Evolutionary conservation across 148 eudicot genomes (phyloP).

Genomic region (Suaeda aralocaspica): DNA sequence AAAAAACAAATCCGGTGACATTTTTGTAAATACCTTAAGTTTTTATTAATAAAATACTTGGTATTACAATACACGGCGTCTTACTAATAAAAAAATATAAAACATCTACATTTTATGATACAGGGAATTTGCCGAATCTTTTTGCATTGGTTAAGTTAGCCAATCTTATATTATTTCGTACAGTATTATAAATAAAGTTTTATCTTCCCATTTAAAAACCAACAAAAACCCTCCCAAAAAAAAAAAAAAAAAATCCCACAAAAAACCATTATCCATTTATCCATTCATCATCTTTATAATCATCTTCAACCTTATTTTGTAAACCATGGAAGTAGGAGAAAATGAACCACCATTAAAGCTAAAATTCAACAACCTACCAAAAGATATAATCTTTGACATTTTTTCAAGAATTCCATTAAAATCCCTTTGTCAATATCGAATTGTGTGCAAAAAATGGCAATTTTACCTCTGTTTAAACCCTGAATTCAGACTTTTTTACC

Average conservation of each 20-base stretch:
- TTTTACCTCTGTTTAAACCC: slow-evolving; percentile 9
- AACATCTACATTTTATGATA: too few species aligned
- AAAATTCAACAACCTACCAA: slow-evolving; percentile 31
- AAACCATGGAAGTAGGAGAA: slow-evolving; percentile 8
- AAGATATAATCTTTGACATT: slow-evolving; percentile 39
- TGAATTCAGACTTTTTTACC: slow-evolving; percentile 33
- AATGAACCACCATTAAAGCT: background rate
- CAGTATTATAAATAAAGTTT: background rate
- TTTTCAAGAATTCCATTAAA: slow-evolving; percentile 31
- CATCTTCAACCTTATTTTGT: slow-evolving; percentile 2
- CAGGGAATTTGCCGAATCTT: too few species aligned
- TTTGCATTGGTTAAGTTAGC: too few species aligned
- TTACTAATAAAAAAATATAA: too few species aligned
- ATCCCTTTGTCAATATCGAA: slow-evolving; percentile 21
- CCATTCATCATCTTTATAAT: slow-evolving; percentile 9
- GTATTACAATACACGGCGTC: too few species aligned
- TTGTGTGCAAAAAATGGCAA: slow-evolving; percentile 32
- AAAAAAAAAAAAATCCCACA: slow-evolving; percentile 15
- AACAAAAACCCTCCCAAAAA: slow-evolving; percentile 8
- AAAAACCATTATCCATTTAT: slow-evolving; percentile 11
- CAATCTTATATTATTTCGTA: too few species aligned
- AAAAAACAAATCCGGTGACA: too few species aligned
- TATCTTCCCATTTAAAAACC: slow-evolving; percentile 17
- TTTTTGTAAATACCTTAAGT: too few species aligned
- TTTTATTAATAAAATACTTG: too few species aligned